These are phyloP conservation scores for Yarrowia hollandica DNA, from an alignment of 805 yeast genomes.

Conservation along the genomic window DNA sequence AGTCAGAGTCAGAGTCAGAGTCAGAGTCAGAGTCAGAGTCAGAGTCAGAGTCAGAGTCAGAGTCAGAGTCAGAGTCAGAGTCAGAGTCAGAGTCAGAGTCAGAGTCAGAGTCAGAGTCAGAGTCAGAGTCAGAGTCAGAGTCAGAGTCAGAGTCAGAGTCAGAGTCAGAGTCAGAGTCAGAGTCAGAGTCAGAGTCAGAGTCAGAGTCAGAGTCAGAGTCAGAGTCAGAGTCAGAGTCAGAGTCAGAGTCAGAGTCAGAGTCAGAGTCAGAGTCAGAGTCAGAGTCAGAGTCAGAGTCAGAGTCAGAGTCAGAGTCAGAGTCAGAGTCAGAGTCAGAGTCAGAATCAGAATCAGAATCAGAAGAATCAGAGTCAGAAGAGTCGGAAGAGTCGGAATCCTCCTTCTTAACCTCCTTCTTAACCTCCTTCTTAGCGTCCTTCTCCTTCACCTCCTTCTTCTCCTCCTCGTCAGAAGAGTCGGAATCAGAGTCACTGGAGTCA, in stretches of 20 bases:
- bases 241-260: too few species aligned
- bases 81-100: slow-evolving; percentile 29
- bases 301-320: too few species aligned
- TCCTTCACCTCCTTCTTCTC: neutral
- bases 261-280: slow-evolving; percentile 30
- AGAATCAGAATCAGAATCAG: slow-evolving; percentile 33
- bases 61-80: slow-evolving; percentile 33
- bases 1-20: slow-evolving; percentile 28
- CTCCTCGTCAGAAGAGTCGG: slow-evolving; percentile 12
- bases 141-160: slow-evolving; percentile 32
- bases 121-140: slow-evolving; percentile 35
- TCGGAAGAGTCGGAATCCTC: slow-evolving; percentile 32
- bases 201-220: too few species aligned
- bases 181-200: slow-evolving; percentile 30
- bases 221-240: too few species aligned
- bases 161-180: slow-evolving; percentile 30
- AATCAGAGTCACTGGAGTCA: neutral
- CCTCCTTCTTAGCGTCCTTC: slow-evolving; percentile 1
- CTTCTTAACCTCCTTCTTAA: neutral
- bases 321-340: slow-evolving; percentile 3
- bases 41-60: slow-evolving; percentile 35
- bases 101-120: slow-evolving; percentile 34
- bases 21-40: slow-evolving; percentile 34
- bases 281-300: slow-evolving; percentile 30
- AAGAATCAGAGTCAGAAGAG: slow-evolving; percentile 35